Base-by-base conservation (phyloP, 805 yeast species). In the Kodamaea kaohsiungensis region DNA sequence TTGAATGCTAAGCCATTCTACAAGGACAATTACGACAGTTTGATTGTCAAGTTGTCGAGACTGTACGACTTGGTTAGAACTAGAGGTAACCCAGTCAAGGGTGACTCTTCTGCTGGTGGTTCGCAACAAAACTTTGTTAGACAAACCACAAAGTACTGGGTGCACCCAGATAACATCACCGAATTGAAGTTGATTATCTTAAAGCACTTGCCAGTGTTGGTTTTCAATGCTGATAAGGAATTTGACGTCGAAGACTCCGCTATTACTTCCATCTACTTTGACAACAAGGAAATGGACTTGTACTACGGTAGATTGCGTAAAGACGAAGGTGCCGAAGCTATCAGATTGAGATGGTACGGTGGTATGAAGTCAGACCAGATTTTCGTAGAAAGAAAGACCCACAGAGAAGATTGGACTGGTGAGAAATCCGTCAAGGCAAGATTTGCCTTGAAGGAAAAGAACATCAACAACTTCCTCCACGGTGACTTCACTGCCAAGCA, bases 341-440 rank as follows among this genome's bases (percentile, higher is more conserved):
- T 93, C 60, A 87, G 99, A 75, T 80, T 95, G 67, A 87, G 99
- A 77, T 95, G 99, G 99, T 95, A 95, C 70, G 99, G 99, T 68
- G 97, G 97, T 53, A 95, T 95, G 99, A 80, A 82, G 52, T 81
- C 92, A 1, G 97, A 93, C 62, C 89, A 89, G 43, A 89, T 93
- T 53, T 95, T 95, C 59, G 96, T 93, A 48, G 99, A 95, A 75
- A 84, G 99, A 72, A 95, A 95, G 72, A 95, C 99, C 5, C 99
- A 95, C 69, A 84, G 99, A 72, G 99, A 95, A 72, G 99, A 95
- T 77, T 93, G 99, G 99, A 95, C 99, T 2, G 99, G 99, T 63
- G 99, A 95, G 71, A 93, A 93, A 73, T 90, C 97, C n/a, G 99
- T 95, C 60, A 95, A 95, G 74, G 98, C 98, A 4, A 83, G 99